Percentiles rank a stretch among this genome's conserved stretches.
phyloP scores from a whole-genome alignment of 140 eudicot species.

The Flaveria floridana region DNA sequence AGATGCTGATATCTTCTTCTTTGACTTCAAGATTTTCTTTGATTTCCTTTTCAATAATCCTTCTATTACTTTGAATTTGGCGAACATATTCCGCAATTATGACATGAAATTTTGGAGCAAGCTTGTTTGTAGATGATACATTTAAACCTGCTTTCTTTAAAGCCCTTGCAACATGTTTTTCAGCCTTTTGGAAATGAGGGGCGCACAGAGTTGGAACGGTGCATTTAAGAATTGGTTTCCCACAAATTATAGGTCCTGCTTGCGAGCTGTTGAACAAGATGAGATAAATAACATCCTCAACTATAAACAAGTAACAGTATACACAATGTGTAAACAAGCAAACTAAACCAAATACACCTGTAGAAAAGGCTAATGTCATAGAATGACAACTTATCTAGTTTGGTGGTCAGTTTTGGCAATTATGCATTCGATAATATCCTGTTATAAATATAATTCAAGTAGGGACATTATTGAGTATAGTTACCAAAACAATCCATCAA shows the following conservation, averaged over 20 bases:
- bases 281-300: background rate
- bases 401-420: background rate
- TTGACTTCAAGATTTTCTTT: constrained; percentile 43
- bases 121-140: constrained; percentile 52
- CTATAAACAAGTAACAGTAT: background rate
- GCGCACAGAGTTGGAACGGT: constrained; percentile 64
- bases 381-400: background rate
- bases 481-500: background rate
- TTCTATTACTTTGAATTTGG: constrained; percentile 64
- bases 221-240: constrained; percentile 68
- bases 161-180: constrained; percentile 65
- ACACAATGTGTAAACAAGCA: background rate
- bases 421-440: background rate
- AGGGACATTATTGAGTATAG: background rate
- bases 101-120: constrained; percentile 72
- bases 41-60: constrained; percentile 43
- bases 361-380: background rate
- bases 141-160: constrained; percentile 71
- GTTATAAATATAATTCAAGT: background rate
- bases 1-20: constrained; percentile 53
- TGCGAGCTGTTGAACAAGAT: constrained; percentile 48
- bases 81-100: constrained; percentile 60
- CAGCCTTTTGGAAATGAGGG: constrained; percentile 60
- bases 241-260: constrained; percentile 74
- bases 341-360: constrained; percentile 3